Conservation (phyloP, 352 stramenopile genomes). For the Pythium phragmiticola region DNA sequence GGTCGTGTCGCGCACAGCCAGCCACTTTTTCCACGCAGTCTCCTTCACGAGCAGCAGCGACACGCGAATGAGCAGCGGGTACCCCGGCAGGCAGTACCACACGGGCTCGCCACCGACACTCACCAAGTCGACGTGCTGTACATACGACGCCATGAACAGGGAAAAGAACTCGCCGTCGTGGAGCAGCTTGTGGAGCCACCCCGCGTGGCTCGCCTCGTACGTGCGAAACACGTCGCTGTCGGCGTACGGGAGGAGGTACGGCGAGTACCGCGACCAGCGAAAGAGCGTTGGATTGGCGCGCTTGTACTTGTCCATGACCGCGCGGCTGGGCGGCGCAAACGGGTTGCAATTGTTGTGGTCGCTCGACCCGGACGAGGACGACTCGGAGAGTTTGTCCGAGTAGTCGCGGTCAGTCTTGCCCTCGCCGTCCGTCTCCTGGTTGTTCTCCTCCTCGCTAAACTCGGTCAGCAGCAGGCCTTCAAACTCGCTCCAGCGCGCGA, state of each 20-base stretch:
- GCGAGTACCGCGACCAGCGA: slow-evolving; percentile 52
- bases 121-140: slow-evolving; percentile 47
- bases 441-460: slow-evolving; percentile 19
- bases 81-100: slow-evolving; percentile 58
- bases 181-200: slow-evolving; percentile 54
- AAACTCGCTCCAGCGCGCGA: slow-evolving; percentile 63
- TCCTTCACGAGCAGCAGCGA: slow-evolving; percentile 68
- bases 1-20: slow-evolving; percentile 47
- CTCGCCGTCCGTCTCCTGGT: slow-evolving; percentile 15
- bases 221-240: slow-evolving; percentile 64
- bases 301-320: slow-evolving; percentile 44
- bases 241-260: slow-evolving; percentile 50
- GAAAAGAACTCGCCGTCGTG: slow-evolving; percentile 74
- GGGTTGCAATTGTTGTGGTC: slow-evolving; percentile 24
- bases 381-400: slow-evolving; percentile 28
- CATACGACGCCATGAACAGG: slow-evolving; percentile 64
- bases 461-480: slow-evolving; percentile 44
- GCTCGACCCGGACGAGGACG: slow-evolving; percentile 22
- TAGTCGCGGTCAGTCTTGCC: slow-evolving; percentile 25
- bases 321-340: slow-evolving; percentile 25
- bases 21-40: slow-evolving; percentile 62
- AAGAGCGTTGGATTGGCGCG: slow-evolving; percentile 60
- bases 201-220: slow-evolving; percentile 36
- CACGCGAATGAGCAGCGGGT: slow-evolving; percentile 55
- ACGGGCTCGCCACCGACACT: slow-evolving; percentile 32